These are phyloP conservation scores for Xylaria sp. DNA, from an alignment of 2,329 filamentous ascomycete species.

Conservation along the genomic window DNA sequence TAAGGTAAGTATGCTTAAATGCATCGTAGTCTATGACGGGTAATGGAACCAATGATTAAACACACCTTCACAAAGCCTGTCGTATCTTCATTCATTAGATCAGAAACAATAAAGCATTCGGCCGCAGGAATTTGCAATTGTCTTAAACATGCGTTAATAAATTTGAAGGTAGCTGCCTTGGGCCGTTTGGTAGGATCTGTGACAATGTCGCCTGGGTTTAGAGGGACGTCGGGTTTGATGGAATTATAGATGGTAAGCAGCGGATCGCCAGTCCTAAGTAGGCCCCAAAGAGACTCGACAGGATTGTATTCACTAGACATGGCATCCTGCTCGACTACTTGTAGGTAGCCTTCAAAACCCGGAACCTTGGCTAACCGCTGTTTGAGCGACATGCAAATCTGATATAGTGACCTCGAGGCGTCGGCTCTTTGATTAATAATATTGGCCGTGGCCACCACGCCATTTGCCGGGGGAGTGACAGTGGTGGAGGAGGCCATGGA, in stretches of 20 bases:
- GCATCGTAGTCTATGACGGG: background rate
- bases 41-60: conserved; percentile 18
- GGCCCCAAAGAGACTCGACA: conserved; percentile 90
- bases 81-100: conserved; percentile 92
- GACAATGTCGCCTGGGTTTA: conserved; percentile 71
- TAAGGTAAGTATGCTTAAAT: conserved; percentile 28
- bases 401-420: conserved; percentile 89
- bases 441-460: conserved; percentile 82
- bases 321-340: conserved; percentile 75
- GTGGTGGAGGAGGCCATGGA: conserved; percentile 59
- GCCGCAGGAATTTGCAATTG: conserved; percentile 81
- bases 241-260: conserved; percentile 90
- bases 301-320: conserved; percentile 75
- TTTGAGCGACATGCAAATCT: conserved; percentile 89
- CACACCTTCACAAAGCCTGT: conserved; percentile 94
- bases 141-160: conserved; percentile 87
- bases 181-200: conserved; percentile 76
- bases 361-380: conserved; percentile 85
- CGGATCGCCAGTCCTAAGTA: conserved; percentile 84
- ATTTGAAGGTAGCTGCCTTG: conserved; percentile 91
- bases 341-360: conserved; percentile 79
- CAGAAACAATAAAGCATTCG: conserved; percentile 91
- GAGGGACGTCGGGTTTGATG: conserved; percentile 73
- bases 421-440: conserved; percentile 98
- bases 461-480: conserved; percentile 56